These are phyloP conservation scores for Hyaloperonospora arabidopsidis DNA, from an alignment of 352 stramenopile species.

Conservation along the genomic window DNA sequence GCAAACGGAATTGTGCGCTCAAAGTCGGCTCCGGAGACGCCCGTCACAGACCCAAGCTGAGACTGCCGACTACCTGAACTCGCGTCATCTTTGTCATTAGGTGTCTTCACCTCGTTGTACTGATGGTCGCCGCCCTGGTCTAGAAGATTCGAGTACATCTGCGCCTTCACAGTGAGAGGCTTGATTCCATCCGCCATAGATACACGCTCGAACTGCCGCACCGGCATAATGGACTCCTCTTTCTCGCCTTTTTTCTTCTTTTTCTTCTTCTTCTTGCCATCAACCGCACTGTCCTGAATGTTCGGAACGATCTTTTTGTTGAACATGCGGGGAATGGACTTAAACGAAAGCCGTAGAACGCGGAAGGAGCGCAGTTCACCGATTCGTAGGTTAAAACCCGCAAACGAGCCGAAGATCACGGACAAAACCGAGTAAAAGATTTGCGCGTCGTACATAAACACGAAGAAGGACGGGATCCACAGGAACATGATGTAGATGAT, in stretches of 20 bases:
- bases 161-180: conserved; percentile 72
- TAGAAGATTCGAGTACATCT: conserved; percentile 74
- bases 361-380: conserved; percentile 80
- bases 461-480: conserved; percentile 75
- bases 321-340: conserved; percentile 80
- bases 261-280: conserved; percentile 70
- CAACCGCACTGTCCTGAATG: conserved; percentile 48
- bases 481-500: conserved; percentile 78
- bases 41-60: conserved; percentile 61
- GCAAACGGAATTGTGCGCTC: conserved; percentile 81
- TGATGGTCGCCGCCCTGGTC: conserved; percentile 43
- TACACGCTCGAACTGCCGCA: conserved; percentile 72
- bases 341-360: conserved; percentile 75
- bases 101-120: conserved; percentile 61
- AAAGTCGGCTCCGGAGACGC: conserved; percentile 72
- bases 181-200: conserved; percentile 79
- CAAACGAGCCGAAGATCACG: conserved; percentile 73
- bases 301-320: conserved; percentile 87
- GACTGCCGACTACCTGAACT: conserved; percentile 43
- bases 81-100: conserved; percentile 60
- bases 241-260: conserved; percentile 62
- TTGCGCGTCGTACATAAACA: conserved; percentile 83
- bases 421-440: conserved; percentile 82
- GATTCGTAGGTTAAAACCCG: conserved; percentile 79
- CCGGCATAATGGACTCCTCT: conserved; percentile 50